Conservation (phyloP, 371 early-diverging fungal genomes). For the Circinella umbellata region DNA sequence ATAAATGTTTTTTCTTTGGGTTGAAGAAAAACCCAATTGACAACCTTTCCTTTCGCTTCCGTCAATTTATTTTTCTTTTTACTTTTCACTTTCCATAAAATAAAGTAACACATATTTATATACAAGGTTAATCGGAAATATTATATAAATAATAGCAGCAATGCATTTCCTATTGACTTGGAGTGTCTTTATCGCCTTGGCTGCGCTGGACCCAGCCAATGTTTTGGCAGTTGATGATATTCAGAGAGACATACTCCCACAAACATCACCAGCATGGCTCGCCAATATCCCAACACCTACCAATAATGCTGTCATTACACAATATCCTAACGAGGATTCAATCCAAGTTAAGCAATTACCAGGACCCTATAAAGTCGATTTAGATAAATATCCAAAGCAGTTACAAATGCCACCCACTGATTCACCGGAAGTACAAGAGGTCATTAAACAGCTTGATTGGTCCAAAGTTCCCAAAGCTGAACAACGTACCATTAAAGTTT, state of each 20-base stretch:
- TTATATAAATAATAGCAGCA: background rate
- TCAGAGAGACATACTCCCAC: conserved; percentile 9
- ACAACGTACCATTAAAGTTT: conserved; percentile 28
- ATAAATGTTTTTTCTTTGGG: background rate
- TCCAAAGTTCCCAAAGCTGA: conserved; percentile 45
- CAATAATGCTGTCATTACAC: conserved; percentile 10
- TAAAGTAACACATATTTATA: background rate
- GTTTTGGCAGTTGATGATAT: background rate
- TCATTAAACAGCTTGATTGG: conserved; percentile 51
- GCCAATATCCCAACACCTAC: conserved; percentile 33
- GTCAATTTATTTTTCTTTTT: background rate
- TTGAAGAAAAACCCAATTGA: background rate
- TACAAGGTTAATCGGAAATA: background rate
- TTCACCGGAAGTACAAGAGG: conserved; percentile 53
- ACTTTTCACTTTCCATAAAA: background rate
- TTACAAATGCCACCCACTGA: conserved; percentile 34
- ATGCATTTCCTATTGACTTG: conserved; percentile 8
- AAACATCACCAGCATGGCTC: conserved; percentile 40
- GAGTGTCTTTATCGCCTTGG: conserved; percentile 1
- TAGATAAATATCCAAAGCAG: conserved; percentile 32
- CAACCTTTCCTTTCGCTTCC: background rate
- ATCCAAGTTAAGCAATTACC: conserved; percentile 26
- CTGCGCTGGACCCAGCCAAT: background rate
- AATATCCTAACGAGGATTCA: conserved; percentile 28
- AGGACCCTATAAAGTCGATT: conserved; percentile 19